Evolutionary conservation across 208 protist species (phyloP).

Genomic region (Crithidia thermophila): DNA sequence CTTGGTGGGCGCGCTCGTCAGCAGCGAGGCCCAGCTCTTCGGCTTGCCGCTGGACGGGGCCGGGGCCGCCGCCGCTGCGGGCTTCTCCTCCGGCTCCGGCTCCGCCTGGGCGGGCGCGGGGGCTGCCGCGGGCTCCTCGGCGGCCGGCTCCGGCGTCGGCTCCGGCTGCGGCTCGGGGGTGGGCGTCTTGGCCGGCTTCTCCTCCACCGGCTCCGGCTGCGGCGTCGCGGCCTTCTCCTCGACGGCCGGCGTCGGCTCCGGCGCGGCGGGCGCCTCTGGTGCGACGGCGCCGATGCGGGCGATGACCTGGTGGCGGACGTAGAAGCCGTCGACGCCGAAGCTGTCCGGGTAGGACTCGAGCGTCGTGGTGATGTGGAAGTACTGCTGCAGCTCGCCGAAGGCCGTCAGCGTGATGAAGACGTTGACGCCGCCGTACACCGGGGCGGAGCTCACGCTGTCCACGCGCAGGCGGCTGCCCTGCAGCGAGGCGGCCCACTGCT

Average conservation of each 20-base stretch:
- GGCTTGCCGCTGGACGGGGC: constrained; percentile 33
- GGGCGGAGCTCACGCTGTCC: constrained; percentile 63
- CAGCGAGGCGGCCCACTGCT: constrained; percentile 66
- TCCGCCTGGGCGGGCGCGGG: constrained; percentile 16
- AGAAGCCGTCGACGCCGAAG: constrained; percentile 67
- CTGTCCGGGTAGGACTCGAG: constrained; percentile 68
- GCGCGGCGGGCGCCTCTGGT: constrained; percentile 34
- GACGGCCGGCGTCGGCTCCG: constrained; percentile 29
- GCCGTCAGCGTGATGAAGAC: constrained; percentile 67
- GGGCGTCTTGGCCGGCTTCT: constrained; percentile 11
- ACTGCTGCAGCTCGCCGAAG: constrained; percentile 57
- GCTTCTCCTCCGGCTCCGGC: constrained; percentile 1
- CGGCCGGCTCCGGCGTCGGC: constrained; percentile 21
- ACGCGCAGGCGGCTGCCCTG: constrained; percentile 70
- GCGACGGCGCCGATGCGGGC: constrained; percentile 64
- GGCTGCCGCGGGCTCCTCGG: constrained; percentile 27
- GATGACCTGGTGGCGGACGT: constrained; percentile 81
- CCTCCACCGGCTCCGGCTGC: constrained; percentile 24
- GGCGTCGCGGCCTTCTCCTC: constrained; percentile 38
- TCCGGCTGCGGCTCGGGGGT: constrained; percentile 24
- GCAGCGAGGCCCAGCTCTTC: constrained; percentile 74
- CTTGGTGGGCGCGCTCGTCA: constrained; percentile 40
- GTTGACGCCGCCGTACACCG: constrained; percentile 75
- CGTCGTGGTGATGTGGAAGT: constrained; percentile 78
- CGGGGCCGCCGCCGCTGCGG: constrained; percentile 11